These are phyloP conservation scores for Candida pseudocylindracea DNA, from an alignment of 1,139 yeast genomes.

Conservation along the genomic window DNA sequence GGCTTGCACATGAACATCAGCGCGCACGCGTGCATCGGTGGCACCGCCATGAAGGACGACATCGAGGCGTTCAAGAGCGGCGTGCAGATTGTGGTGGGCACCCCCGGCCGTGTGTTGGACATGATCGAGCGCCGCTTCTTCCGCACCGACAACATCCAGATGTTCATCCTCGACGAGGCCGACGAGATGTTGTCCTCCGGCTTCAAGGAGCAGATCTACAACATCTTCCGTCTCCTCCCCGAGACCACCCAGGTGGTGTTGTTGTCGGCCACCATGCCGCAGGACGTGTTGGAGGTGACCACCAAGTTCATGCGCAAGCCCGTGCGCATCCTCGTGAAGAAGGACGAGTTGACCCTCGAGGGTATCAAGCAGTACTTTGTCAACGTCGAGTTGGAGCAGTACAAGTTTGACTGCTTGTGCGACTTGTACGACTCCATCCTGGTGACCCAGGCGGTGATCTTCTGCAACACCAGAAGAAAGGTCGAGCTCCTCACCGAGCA, in stretches of 20 bases:
- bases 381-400: conserved; percentile 82
- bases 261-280: conserved; percentile 95
- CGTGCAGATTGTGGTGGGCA: conserved; percentile 94
- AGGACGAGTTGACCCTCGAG: conserved; percentile 94
- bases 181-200: conserved; percentile 97
- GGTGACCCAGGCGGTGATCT: conserved; percentile 96
- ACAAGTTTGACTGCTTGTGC: conserved; percentile 87
- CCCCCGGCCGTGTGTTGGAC: conserved; percentile 98
- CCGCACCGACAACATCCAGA: conserved; percentile 76
- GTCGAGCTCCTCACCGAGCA: conserved; percentile 85
- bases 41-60: conserved; percentile 84
- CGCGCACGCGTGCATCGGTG: conserved; percentile 98
- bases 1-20: conserved; percentile 87
- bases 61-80: conserved; percentile 81
- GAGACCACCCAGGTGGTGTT: conserved; percentile 90
- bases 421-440: conserved; percentile 96
- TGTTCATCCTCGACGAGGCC: conserved; percentile 98
- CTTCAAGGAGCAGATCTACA: conserved; percentile 94
- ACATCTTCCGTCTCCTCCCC: conserved; percentile 86
- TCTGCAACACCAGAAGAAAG: conserved; percentile 98
- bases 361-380: conserved; percentile 96
- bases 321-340: conserved; percentile 89
- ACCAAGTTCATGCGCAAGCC: conserved; percentile 96
- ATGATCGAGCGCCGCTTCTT: conserved; percentile 91
- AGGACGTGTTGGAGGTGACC: conserved; percentile 90